Conservation (phyloP, 2,329 filamentous ascomycete genomes). For the Alternaria angustiovoidea region DNA sequence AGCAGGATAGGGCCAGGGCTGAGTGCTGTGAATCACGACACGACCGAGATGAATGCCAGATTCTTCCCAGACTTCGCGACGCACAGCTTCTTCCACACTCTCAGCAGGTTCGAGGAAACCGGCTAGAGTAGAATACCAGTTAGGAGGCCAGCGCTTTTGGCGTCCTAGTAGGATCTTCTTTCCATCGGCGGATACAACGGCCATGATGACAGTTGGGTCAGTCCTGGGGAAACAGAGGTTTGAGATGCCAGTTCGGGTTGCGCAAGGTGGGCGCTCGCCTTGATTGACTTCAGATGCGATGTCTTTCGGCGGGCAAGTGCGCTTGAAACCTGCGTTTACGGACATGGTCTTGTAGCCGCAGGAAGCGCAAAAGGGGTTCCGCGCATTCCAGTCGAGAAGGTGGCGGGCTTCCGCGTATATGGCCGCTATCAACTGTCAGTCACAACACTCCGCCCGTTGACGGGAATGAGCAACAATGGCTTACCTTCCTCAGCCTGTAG, state of each 20-base stretch:
- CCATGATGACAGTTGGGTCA: constrained; percentile 94
- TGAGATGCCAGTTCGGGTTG: constrained; percentile 82
- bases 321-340: constrained; percentile 81
- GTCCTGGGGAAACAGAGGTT: constrained; percentile 93
- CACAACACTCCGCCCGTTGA: not conserved
- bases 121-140: constrained; percentile 87
- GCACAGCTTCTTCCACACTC: constrained; percentile 60
- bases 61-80: constrained; percentile 62
- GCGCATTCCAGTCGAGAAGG: constrained; percentile 90
- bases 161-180: constrained; percentile 83
- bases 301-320: constrained; percentile 78
- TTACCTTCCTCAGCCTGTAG: constrained; percentile 69
- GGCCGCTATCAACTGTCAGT: constrained; percentile 67
- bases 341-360: constrained; percentile 86
- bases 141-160: constrained; percentile 79
- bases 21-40: constrained; percentile 61
- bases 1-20: constrained; percentile 63
- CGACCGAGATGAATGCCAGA: constrained; percentile 57
- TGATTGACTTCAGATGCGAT: constrained; percentile 56
- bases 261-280: constrained; percentile 72
- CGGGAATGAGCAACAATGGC: constrained; percentile 17
- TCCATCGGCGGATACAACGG: constrained; percentile 82
- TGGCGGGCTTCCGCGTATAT: constrained; percentile 90
- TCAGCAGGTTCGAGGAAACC: constrained; percentile 62
- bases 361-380: constrained; percentile 89